Evolutionary conservation across 177 flowering plant species (phyloP), one percentile per base, ranked within the genome.

Genomic region (Vitis hybrid): DNA sequence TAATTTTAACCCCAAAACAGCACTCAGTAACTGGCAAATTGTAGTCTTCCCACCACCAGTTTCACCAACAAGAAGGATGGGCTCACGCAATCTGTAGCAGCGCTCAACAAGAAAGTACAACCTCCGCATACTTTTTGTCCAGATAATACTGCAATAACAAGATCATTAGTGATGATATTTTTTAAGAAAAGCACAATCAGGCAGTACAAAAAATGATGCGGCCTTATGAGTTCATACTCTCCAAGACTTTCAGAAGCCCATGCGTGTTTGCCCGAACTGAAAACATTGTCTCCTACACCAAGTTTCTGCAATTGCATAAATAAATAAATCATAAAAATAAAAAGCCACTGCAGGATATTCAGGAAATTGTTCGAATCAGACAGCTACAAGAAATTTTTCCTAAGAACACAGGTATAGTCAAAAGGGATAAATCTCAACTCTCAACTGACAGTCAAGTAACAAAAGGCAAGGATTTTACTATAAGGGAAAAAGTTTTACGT

Each of bases 1-100:
- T 24, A 96, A 77, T 55, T 81, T 86, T 30, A 80, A 85, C n/a
- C 78, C 74, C 82, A 86, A 73, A 46, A 71, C 54, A 21, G 52
- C 46, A 77, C 97, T 90, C 72, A 96, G 80, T 65, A 94, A 67
- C 79, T 96, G 98, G 65, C 98, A 92, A 58, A 91, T 90, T 56
- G 97, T 91, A 15, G 99, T 96, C 80, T 96, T 96, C 62, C 99
- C 99, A 64, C 97, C 97, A 74, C 98, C 97, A 62, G 99, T 96
- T 81, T 94, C 99, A 60, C 99, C 99, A 81, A 96, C 96, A 74
- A 94, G 98, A 52, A 96, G 95, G 24, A 96, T 97, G 67, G 99
- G 99, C 73, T 96, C 98, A 59, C 88, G 90, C 74, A 88, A 57
- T 74, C 74, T 75, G 77, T 80, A 91, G 75, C 97, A 96, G 55